Conservation (phyloP, 2,329 filamentous ascomycete species). For the Cercospora sp. region DNA sequence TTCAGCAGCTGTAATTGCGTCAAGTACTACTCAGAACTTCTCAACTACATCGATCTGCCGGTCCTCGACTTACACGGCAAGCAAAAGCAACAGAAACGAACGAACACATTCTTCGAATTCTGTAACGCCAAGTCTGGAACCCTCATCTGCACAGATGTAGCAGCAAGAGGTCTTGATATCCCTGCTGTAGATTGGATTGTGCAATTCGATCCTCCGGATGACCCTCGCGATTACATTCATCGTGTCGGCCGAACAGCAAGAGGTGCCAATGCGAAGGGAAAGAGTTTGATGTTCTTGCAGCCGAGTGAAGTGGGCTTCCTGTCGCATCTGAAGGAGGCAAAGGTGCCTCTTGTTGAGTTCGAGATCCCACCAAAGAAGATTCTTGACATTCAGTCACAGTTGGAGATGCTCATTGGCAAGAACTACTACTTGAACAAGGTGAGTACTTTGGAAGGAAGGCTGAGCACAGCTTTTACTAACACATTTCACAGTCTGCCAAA, state of each 20-base stretch:
- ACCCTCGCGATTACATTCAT: slow-evolving; percentile 79
- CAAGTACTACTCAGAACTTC: slow-evolving; percentile 90
- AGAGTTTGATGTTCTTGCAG: slow-evolving; percentile 89
- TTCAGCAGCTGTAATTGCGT: slow-evolving; percentile 80
- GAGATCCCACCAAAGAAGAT: slow-evolving; percentile 93
- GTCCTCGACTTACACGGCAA: slow-evolving; percentile 88
- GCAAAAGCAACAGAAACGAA: slow-evolving; percentile 98
- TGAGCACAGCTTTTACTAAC: slow-evolving; percentile 12
- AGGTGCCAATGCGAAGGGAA: slow-evolving; percentile 78
- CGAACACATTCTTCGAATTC: slow-evolving; percentile 98
- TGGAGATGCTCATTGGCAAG: slow-evolving; percentile 89
- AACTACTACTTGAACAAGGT: slow-evolving; percentile 97
- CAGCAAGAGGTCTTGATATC: slow-evolving; percentile 91
- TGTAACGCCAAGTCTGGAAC: slow-evolving; percentile 81
- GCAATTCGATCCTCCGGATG: slow-evolving; percentile 75
- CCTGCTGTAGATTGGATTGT: slow-evolving; percentile 95
- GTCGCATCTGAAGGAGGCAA: slow-evolving; percentile 82
- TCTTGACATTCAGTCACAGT: slow-evolving; percentile 72
- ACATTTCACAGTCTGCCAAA: slow-evolving; percentile 56
- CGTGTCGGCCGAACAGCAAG: slow-evolving; percentile 92
- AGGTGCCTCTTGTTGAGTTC: slow-evolving; percentile 93
- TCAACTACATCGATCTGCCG: slow-evolving; percentile 96
- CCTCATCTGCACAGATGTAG: slow-evolving; percentile 94
- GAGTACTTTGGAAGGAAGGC: slow-evolving; percentile 27
- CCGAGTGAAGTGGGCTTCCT: slow-evolving; percentile 91